Percentiles rank a stretch among this genome's conserved stretches.
These are phyloP conservation scores for Castanopsis chinensis DNA, from an alignment of 306 rosid species.

Conservation along the genomic window DNA sequence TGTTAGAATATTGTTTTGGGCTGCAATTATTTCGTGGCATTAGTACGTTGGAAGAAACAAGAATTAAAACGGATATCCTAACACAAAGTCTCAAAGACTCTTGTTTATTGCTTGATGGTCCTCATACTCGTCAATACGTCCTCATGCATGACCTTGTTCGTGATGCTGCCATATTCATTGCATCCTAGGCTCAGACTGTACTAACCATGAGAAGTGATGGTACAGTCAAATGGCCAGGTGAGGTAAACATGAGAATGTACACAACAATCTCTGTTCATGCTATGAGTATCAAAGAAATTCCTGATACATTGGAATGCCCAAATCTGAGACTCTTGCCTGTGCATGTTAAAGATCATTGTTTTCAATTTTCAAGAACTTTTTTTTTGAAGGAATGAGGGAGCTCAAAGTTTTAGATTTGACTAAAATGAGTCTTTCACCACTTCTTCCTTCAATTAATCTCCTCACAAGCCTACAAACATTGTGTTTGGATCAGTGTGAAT, in stretches of 20 bases:
- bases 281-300: not conserved
- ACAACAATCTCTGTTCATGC: not conserved
- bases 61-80: not conserved
- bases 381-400: not conserved
- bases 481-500: not conserved
- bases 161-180: slow-evolving; percentile 10
- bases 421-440: not conserved
- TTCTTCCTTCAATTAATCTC: not conserved
- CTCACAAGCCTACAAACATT: not conserved
- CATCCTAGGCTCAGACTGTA: not conserved
- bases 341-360: accelerated
- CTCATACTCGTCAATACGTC: not conserved
- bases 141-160: slow-evolving; percentile 17
- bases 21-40: slow-evolving; percentile 9
- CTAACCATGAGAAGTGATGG: not conserved
- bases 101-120: not conserved
- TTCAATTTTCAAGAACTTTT: not conserved
- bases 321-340: not conserved
- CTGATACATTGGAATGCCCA: slow-evolving; percentile 1
- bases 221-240: not conserved
- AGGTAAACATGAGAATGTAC: not conserved
- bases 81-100: not conserved
- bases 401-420: not conserved
- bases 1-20: slow-evolving; percentile 18
- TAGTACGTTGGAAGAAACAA: not conserved